Conservation (phyloP, 805 yeast genomes). For the Hemisphaericaspora nanyangensis region DNA sequence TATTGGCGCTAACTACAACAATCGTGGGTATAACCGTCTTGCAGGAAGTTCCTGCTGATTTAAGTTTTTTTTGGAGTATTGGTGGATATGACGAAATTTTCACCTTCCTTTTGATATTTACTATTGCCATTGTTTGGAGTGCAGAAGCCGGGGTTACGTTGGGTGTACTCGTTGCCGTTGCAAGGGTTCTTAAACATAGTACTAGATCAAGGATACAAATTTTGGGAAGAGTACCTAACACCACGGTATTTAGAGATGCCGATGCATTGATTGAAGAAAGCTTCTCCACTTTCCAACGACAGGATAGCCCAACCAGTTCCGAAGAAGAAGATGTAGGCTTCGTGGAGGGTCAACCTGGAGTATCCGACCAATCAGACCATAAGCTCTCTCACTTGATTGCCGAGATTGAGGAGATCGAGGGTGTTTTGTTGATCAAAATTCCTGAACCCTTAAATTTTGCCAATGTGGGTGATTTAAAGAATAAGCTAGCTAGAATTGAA, state of each 20-base stretch:
- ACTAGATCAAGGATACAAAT: slow-evolving; percentile 83
- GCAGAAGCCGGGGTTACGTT: slow-evolving; percentile 35
- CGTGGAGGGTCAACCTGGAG: neutral
- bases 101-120: slow-evolving; percentile 19
- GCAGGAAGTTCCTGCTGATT: slow-evolving; percentile 30
- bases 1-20: slow-evolving; percentile 31
- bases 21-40: slow-evolving; percentile 51
- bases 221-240: slow-evolving; percentile 50
- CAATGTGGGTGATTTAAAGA: slow-evolving; percentile 72
- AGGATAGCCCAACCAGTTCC: slow-evolving; percentile 7
- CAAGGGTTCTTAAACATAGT: slow-evolving; percentile 59
- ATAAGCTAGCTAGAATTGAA: slow-evolving; percentile 66
- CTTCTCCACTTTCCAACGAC: slow-evolving; percentile 21
- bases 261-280: slow-evolving; percentile 52
- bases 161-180: slow-evolving; percentile 33
- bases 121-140: slow-evolving; percentile 31
- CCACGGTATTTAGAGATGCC: slow-evolving; percentile 60
- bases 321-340: neutral
- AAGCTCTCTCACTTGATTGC: slow-evolving; percentile 18
- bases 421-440: slow-evolving; percentile 72
- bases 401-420: slow-evolving; percentile 51
- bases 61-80: slow-evolving; percentile 29
- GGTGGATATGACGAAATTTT: slow-evolving; percentile 28
- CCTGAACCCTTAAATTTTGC: slow-evolving; percentile 91
- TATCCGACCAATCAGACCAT: slow-evolving; percentile 4